Evolutionary conservation across 805 yeast genomes (phyloP).

Genomic region (Teunomyces cretensis): DNA sequence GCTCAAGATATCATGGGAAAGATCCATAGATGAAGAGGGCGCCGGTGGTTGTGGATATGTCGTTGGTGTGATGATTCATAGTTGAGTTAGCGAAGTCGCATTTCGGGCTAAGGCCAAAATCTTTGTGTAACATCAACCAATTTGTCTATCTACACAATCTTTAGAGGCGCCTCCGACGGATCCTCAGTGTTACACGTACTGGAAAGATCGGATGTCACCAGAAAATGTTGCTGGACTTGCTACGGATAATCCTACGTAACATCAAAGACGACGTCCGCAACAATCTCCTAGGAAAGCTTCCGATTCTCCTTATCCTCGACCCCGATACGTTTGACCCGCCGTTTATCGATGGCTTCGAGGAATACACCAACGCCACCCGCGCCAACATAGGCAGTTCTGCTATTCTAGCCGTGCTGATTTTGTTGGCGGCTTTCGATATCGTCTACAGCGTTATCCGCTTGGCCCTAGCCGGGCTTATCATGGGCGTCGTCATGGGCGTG

Average conservation of each 20-base stretch:
- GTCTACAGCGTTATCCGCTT: slow-evolving; percentile 17
- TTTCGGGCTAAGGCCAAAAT: neutral
- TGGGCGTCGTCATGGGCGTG: slow-evolving; percentile 13
- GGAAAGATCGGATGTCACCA: too few relatives aligned
- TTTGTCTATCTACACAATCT: too few relatives aligned
- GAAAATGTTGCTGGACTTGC: neutral
- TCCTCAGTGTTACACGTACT: too few relatives aligned
- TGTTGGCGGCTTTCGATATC: slow-evolving; percentile 16
- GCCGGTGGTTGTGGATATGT: too few relatives aligned
- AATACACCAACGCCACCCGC: neutral
- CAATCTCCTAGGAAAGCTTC: neutral
- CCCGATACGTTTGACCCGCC: slow-evolving; percentile 29
- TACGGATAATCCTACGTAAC: slow-evolving; percentile 2
- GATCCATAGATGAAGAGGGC: neutral
- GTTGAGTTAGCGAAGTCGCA: neutral
- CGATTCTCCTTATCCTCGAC: slow-evolving; percentile 12
- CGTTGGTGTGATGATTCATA: too few relatives aligned
- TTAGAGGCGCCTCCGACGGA: too few relatives aligned
- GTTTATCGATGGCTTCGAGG: slow-evolving; percentile 18
- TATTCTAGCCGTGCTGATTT: neutral
- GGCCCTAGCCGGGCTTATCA: slow-evolving; percentile 11
- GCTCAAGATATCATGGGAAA: neutral
- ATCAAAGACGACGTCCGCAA: slow-evolving; percentile 5
- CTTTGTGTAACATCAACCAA: neutral
- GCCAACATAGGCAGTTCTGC: neutral